Evolutionary conservation across 2,329 filamentous ascomycete species (phyloP).

Genomic region (Talaromyces sp.): DNA sequence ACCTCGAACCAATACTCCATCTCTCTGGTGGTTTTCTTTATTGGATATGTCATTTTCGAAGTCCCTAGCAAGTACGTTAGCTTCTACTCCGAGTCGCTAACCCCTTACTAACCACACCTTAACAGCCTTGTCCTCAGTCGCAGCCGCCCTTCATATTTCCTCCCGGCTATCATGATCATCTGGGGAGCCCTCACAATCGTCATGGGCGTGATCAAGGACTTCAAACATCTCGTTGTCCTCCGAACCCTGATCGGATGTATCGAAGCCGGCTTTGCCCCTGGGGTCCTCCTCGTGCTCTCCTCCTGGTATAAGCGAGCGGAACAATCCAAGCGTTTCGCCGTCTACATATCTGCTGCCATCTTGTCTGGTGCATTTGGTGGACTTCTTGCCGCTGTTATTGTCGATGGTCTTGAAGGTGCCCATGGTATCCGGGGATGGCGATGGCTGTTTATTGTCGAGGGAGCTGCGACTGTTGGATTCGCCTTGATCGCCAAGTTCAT

Average conservation of each 20-base stretch:
- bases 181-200: slow-evolving; percentile 24
- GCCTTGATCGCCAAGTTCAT: slow-evolving; percentile 49
- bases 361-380: slow-evolving; percentile 25
- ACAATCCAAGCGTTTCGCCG: slow-evolving; percentile 22
- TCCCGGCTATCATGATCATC: slow-evolving; percentile 22
- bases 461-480: slow-evolving; percentile 38
- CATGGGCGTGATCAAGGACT: slow-evolving; percentile 28
- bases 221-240: slow-evolving; percentile 25
- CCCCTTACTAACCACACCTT: background rate
- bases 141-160: slow-evolving; percentile 51
- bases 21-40: slow-evolving; percentile 54
- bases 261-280: slow-evolving; percentile 34
- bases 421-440: slow-evolving; percentile 25
- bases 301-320: slow-evolving; percentile 34
- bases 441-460: slow-evolving; percentile 31
- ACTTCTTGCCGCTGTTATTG: slow-evolving; percentile 25
- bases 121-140: slow-evolving; percentile 46
- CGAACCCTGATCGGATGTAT: slow-evolving; percentile 27
- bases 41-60: slow-evolving; percentile 51
- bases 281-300: slow-evolving; percentile 32
- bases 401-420: slow-evolving; percentile 24
- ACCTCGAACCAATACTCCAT: slow-evolving; percentile 46
- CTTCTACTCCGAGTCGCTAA: too few species aligned
- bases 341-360: slow-evolving; percentile 23
- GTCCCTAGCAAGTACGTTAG: slow-evolving; percentile 45